These are phyloP conservation scores for Lactarius indigo DNA, from an alignment of 768 basidiomycete species.

Conservation along the genomic window DNA sequence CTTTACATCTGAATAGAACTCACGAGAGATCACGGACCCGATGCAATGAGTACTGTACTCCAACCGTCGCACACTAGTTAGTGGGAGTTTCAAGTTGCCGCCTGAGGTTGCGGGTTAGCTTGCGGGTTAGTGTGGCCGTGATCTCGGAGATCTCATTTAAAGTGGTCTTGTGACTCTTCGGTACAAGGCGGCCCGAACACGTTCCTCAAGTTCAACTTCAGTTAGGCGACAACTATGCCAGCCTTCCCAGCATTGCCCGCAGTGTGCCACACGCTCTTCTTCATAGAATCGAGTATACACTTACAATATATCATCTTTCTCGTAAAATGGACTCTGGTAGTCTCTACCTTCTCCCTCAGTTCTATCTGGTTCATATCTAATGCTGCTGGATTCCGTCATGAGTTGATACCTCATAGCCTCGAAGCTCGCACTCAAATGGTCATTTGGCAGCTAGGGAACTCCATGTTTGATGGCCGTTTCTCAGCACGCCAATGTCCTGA, in stretches of 20 bases:
- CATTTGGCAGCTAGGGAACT: constrained; percentile 68
- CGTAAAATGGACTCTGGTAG: constrained; percentile 31
- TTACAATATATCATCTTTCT: neutral
- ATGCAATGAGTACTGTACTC: too few species aligned
- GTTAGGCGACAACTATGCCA: constrained; percentile 23
- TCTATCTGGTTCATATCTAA: constrained; percentile 57
- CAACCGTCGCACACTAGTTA: too few species aligned
- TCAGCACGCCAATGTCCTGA: neutral
- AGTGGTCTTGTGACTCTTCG: too few species aligned
- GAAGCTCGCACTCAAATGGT: constrained; percentile 56
- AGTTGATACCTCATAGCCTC: constrained; percentile 50
- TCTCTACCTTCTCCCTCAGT: constrained; percentile 50
- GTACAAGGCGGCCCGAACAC: neutral
- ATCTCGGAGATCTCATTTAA: too few species aligned
- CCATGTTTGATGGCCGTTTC: constrained; percentile 34
- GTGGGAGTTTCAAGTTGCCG: too few species aligned
- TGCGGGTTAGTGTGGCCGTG: too few species aligned
- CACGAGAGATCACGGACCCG: too few species aligned
- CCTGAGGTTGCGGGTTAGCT: too few species aligned
- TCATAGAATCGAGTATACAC: constrained; percentile 58
- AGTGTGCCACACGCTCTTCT: constrained; percentile 57
- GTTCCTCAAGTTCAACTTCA: too few species aligned
- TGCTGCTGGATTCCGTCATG: constrained; percentile 60
- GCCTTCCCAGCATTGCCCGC: constrained; percentile 58
- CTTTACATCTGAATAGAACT: too few species aligned